phyloP scores from a whole-genome alignment of 345 rosid species.

The Boechera divaricarpa region DNA sequence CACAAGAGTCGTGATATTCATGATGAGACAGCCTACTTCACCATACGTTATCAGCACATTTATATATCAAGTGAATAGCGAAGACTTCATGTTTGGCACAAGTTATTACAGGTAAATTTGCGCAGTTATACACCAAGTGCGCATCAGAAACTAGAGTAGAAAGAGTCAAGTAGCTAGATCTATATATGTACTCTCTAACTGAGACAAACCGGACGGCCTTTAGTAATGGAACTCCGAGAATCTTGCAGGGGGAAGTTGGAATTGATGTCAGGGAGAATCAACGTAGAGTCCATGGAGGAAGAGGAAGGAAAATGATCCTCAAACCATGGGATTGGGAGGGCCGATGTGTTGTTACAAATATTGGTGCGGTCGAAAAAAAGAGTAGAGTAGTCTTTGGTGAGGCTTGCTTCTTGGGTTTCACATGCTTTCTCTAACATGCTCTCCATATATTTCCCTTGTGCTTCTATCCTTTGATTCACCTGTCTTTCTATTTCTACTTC shows the following conservation, averaged over 20 bases:
- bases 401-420: conserved; percentile 73
- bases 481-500: conserved; percentile 92
- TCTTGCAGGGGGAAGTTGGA: conserved; percentile 42
- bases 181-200: conserved; percentile 32
- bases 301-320: conserved; percentile 44
- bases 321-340: conserved; percentile 39
- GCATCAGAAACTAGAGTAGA: conserved; percentile 34
- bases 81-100: conserved; percentile 21
- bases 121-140: conserved; percentile 31
- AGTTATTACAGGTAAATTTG: conserved; percentile 37
- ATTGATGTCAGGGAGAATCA: conserved; percentile 37
- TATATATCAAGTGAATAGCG: not conserved
- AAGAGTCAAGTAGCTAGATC: conserved; percentile 29
- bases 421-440: conserved; percentile 90
- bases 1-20: conserved; percentile 1
- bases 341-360: conserved; percentile 38
- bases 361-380: conserved; percentile 33
- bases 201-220: conserved; percentile 41
- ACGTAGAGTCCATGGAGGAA: conserved; percentile 34
- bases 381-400: conserved; percentile 39
- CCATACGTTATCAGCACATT: conserved; percentile 8
- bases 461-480: conserved; percentile 90
- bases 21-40: conserved; percentile 12
- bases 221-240: conserved; percentile 30
- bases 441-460: conserved; percentile 97